Base-by-base conservation (phyloP, 169 alveolate genomes). In the Eimeria tenella region DNA sequence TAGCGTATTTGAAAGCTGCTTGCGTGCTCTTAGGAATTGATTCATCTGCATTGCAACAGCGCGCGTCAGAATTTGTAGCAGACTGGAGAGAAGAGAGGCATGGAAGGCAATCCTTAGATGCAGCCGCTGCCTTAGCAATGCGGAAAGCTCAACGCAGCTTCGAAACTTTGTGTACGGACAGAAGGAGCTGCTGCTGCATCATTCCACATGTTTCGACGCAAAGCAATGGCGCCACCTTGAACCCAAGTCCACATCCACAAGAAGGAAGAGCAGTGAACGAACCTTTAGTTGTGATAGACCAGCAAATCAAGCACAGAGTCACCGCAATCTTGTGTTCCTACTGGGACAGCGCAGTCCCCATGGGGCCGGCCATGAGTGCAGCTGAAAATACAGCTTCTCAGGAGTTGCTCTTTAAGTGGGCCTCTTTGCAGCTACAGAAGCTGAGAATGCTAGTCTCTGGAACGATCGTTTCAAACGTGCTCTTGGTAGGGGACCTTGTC, bases 341-440 rank as follows among this genome's bases (percentile, higher is more conserved):
- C 79, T 84, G 91, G 91, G 91, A 84, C 42, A 4, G 23, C 11
- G 55, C 15, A 49, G 62, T 84, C 4, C 91, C 91, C 58, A 23
- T 49, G 6, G 63, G 58, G 81, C 91, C 17, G 17, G 91, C 25
- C 58, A 42, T 5, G n/a, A 23, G 73, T 21, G 79, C 75, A 62
- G 68, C 65, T 62, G 70, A 42, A 58, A 71, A 52, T 21, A 63
- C 81, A 13, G 52, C 81, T 84, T 11, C 81, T 52, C 49, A 60
- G 60, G 79, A 62, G 58, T 19, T 62, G 60, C 25, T 84, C 55
- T 31, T 84, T 42, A 58, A 62, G 81, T 84, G 91, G 91, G 91
- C 91, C n/a, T 84, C 91, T n/a, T 4, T 84, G n/a, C 91, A 84
- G 79, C 81, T 84, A 62, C 91, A 84, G 91, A 52, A 84, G 62